phyloP scores from a whole-genome alignment of 2,329 filamentous ascomycete species.

The Ophiocordyceps australis region DNA sequence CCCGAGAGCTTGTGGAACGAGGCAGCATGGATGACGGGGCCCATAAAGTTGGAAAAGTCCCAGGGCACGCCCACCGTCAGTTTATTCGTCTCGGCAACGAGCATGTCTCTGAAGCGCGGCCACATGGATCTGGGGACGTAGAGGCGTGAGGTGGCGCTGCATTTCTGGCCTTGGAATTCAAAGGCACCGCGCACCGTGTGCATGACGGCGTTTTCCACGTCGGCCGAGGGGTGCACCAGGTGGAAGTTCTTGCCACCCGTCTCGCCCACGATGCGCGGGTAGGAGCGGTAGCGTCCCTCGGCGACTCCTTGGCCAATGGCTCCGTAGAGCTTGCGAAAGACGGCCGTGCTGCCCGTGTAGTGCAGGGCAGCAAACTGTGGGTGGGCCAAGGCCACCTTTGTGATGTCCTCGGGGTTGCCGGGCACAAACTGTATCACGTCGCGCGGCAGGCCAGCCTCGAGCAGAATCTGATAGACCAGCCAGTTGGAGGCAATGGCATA shows the following conservation, averaged over 20 bases:
- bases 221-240: constrained; percentile 58
- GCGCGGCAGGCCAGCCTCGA: constrained; percentile 77
- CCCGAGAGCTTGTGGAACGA: constrained; percentile 66
- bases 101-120: constrained; percentile 48
- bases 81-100: constrained; percentile 49
- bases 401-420: constrained; percentile 72
- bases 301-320: constrained; percentile 69
- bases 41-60: constrained; percentile 64
- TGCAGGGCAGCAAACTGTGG: constrained; percentile 77
- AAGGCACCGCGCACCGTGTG: constrained; percentile 78
- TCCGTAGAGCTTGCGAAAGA: constrained; percentile 80
- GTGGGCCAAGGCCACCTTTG: constrained; percentile 57
- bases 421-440: constrained; percentile 90
- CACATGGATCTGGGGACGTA: constrained; percentile 65
- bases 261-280: constrained; percentile 79
- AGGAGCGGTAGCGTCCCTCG: constrained; percentile 65
- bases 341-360: constrained; percentile 82
- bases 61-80: constrained; percentile 53
- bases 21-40: constrained; percentile 67
- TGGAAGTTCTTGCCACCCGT: constrained; percentile 93
- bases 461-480: constrained; percentile 74
- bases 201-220: constrained; percentile 59
- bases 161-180: constrained; percentile 86
- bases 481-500: constrained; percentile 79
- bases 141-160: constrained; percentile 63